Evolutionary conservation across 192 early-diverging fungal species (phyloP).

Genomic region (Entrophospora sp.): DNA sequence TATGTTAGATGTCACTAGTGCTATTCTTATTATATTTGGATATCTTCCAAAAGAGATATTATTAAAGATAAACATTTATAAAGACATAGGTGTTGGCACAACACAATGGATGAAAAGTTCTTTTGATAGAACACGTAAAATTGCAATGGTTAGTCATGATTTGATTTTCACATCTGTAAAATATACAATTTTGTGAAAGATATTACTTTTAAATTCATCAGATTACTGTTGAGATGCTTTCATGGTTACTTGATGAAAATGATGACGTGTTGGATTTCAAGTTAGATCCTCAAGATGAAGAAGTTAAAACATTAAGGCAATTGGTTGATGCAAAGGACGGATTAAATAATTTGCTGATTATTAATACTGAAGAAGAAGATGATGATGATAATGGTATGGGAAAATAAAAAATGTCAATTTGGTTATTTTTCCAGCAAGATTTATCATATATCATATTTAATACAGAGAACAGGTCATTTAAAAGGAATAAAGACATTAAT

Average conservation of each 20-base stretch:
- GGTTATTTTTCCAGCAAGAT: not conserved
- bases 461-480: not conserved
- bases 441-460: not conserved
- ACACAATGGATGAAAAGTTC: conserved; percentile 6
- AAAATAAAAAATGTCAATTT: too few relatives aligned
- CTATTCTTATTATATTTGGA: conserved; percentile 19
- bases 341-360: not conserved
- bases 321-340: conserved; percentile 11
- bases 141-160: conserved; percentile 14
- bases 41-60: conserved; percentile 16
- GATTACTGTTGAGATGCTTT: conserved; percentile 16
- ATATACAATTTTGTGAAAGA: not conserved
- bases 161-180: not conserved
- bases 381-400: not conserved
- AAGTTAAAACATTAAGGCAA: not conserved
- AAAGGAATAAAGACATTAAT: not conserved
- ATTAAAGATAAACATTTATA: not conserved
- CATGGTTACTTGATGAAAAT: conserved; percentile 8
- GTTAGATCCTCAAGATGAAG: conserved; percentile 1
- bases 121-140: not conserved
- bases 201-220: not conserved
- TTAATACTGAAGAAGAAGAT: not conserved
- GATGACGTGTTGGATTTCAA: conserved; percentile 12
- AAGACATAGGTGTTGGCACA: not conserved
- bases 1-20: conserved; percentile 8